These are phyloP conservation scores for Exophiala sp. DNA, from an alignment of 2,329 filamentous ascomycete species.

Conservation along the genomic window DNA sequence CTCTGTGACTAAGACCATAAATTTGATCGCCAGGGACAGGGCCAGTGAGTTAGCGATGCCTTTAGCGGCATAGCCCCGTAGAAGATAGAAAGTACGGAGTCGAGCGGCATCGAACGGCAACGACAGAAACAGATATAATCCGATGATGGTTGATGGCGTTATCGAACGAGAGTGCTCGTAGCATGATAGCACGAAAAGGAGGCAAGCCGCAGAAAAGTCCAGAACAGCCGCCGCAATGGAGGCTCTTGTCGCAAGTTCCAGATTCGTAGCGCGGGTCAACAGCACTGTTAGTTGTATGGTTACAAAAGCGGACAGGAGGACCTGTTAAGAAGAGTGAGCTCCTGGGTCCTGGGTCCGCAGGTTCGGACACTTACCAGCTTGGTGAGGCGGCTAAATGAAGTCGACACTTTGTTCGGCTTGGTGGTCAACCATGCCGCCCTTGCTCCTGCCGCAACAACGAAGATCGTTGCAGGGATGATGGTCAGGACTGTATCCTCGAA, in stretches of 20 bases:
- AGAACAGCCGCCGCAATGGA: slow-evolving; percentile 18
- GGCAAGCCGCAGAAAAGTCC: slow-evolving; percentile 24
- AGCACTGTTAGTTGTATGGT: slow-evolving; percentile 38
- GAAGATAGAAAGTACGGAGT: slow-evolving; percentile 35
- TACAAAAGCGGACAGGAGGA: slow-evolving; percentile 28
- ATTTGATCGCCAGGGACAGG: slow-evolving; percentile 41
- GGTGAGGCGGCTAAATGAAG: slow-evolving; percentile 16
- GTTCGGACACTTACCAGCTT: slow-evolving; percentile 21
- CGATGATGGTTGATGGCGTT: slow-evolving; percentile 33
- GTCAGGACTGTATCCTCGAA: slow-evolving; percentile 44
- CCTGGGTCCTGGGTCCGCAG: background rate
- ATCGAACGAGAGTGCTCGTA: slow-evolving; percentile 31
- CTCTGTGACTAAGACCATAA: slow-evolving; percentile 45
- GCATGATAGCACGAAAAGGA: slow-evolving; percentile 27
- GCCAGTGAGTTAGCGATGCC: slow-evolving; percentile 44
- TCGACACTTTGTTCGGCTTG: slow-evolving; percentile 21
- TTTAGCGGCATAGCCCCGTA: slow-evolving; percentile 11
- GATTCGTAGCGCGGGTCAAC: slow-evolving; percentile 29
- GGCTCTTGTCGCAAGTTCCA: slow-evolving; percentile 16
- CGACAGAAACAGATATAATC: slow-evolving; percentile 41
- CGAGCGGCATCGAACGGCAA: slow-evolving; percentile 41
- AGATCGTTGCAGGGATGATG: slow-evolving; percentile 36
- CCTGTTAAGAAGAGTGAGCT: slow-evolving; percentile 9
- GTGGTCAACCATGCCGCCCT: slow-evolving; percentile 37
- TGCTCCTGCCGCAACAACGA: slow-evolving; percentile 35